phyloP scores from a whole-genome alignment of 257 asterid species.

The Haberlea rhodopensis region DNA sequence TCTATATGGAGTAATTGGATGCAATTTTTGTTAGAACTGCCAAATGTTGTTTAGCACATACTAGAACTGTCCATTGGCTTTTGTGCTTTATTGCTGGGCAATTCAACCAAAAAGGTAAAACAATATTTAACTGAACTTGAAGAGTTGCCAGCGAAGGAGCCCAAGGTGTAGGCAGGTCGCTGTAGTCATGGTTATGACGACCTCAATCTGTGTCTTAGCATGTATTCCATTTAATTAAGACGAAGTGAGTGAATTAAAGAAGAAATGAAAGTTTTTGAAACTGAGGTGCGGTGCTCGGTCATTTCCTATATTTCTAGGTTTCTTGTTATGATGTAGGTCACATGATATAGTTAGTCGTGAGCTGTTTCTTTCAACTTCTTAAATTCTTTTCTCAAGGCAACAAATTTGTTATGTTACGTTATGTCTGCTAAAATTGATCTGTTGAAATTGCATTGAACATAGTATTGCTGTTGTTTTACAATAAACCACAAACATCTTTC shows the following conservation, averaged over 20 bases:
- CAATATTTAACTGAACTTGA: not conserved
- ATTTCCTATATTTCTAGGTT: constrained; percentile 4
- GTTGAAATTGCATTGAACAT: constrained; percentile 3
- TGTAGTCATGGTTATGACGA: constrained; percentile 8
- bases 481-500: constrained; percentile 4
- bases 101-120: constrained; percentile 7
- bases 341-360: not conserved
- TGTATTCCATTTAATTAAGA: not conserved
- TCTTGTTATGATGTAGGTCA: constrained; percentile 8
- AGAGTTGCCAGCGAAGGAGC: constrained; percentile 1
- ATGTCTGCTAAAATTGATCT: constrained; percentile 17
- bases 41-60: not conserved
- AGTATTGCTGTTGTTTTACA: constrained; percentile 1
- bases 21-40: not conserved
- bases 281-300: constrained; percentile 4
- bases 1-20: not conserved
- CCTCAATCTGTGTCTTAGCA: constrained; percentile 11
- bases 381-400: constrained; percentile 5
- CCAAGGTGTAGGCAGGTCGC: not conserved
- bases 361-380: constrained; percentile 1
- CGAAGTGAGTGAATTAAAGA: not conserved
- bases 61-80: constrained; percentile 12
- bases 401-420: constrained; percentile 12
- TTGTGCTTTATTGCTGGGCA: constrained; percentile 12
- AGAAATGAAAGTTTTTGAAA: not conserved